These are phyloP conservation scores for Gryganskiella cystojenkinii DNA, from an alignment of 192 early-diverging fungal genomes.

Conservation along the genomic window DNA sequence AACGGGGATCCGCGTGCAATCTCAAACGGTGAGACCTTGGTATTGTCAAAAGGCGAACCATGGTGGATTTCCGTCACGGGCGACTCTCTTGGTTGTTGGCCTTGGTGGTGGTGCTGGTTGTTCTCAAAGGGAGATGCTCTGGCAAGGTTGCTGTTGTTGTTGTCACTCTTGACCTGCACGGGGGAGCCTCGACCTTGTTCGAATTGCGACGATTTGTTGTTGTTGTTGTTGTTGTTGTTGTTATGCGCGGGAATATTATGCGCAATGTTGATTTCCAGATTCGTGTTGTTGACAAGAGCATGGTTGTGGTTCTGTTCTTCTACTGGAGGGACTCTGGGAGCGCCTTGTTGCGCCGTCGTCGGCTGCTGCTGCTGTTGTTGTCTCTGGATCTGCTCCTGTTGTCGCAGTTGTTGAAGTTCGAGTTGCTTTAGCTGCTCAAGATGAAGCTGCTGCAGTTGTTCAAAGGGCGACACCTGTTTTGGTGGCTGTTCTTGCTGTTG, in stretches of 20 bases:
- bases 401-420: slow-evolving; percentile 7
- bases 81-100: too few relatives aligned
- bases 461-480: slow-evolving; percentile 5
- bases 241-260: too few relatives aligned
- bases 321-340: too few relatives aligned
- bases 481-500: not conserved
- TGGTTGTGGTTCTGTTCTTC: too few relatives aligned
- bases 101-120: not conserved
- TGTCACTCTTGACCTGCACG: too few relatives aligned
- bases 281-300: too few relatives aligned
- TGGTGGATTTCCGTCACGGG: slow-evolving; percentile 5
- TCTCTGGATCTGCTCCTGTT: slow-evolving; percentile 3
- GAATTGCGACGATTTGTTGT: not conserved
- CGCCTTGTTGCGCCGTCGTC: not conserved
- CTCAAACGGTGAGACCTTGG: slow-evolving; percentile 11
- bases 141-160: too few relatives aligned
- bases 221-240: not conserved
- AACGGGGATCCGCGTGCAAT: slow-evolving; percentile 25
- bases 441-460: not conserved
- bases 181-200: not conserved
- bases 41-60: slow-evolving; percentile 20
- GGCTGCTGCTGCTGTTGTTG: slow-evolving; percentile 8
- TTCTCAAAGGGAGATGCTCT: slow-evolving; percentile 13
- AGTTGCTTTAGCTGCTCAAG: not conserved
- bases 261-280: too few relatives aligned